Evolutionary conservation across 306 rosid genomes (phyloP).

Genomic region (Gynostemma pentaphyllum): DNA sequence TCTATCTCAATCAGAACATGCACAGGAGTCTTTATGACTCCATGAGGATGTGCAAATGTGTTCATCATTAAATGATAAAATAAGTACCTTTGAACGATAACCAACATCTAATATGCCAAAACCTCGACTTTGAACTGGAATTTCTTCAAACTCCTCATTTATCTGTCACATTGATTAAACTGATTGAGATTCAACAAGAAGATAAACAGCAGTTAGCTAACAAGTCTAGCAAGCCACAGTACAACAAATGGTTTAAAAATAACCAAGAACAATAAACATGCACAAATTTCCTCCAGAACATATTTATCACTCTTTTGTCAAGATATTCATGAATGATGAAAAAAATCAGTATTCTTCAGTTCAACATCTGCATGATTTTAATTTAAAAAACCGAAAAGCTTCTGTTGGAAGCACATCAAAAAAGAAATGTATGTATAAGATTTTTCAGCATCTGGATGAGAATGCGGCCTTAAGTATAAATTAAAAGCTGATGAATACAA

Average conservation of each 20-base stretch:
- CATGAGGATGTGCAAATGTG: background rate
- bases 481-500: background rate
- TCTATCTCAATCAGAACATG: background rate
- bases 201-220: slow-evolving; percentile 8
- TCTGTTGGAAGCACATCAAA: background rate
- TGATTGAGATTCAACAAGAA: slow-evolving; percentile 12
- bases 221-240: slow-evolving; percentile 13
- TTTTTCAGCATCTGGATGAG: background rate
- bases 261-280: background rate
- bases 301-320: background rate
- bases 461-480: background rate
- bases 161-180: slow-evolving; percentile 37
- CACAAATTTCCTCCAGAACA: background rate
- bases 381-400: background rate
- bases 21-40: background rate
- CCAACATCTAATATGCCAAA: slow-evolving; percentile 97
- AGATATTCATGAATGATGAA: background rate
- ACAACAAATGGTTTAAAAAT: background rate
- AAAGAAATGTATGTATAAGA: background rate
- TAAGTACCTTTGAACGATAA: slow-evolving; percentile 65
- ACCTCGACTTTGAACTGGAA: slow-evolving; percentile 94
- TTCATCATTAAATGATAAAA: background rate
- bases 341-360: background rate
- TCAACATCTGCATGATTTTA: background rate
- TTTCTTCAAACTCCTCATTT: slow-evolving; percentile 89